These are phyloP conservation scores for Malassezia cuniculi DNA, from an alignment of 1,284 basidiomycete genomes.

Conservation along the genomic window DNA sequence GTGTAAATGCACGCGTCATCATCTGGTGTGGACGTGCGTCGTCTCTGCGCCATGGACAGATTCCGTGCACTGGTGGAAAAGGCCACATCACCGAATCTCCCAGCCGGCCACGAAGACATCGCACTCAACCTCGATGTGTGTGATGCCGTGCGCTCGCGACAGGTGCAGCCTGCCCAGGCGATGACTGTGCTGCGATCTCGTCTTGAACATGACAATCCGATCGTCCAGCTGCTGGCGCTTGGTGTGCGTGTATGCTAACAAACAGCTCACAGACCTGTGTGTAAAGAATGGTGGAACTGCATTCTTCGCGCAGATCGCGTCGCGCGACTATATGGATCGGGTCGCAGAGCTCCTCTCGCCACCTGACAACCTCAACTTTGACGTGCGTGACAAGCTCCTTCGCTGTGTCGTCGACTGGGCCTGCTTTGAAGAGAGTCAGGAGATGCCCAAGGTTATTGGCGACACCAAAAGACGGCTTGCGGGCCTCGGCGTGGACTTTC, in stretches of 20 bases:
- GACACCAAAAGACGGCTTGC: too few relatives aligned
- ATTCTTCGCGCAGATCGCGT: conserved; percentile 55
- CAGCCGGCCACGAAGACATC: conserved; percentile 64
- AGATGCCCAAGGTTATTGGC: too few relatives aligned
- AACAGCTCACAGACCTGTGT: conserved; percentile 66
- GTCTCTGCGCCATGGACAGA: conserved; percentile 34
- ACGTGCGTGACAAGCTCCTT: conserved; percentile 71
- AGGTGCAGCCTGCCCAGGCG: conserved; percentile 68
- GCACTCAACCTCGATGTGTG: conserved; percentile 88
- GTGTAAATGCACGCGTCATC: too few relatives aligned
- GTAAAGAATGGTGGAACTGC: conserved; percentile 96
- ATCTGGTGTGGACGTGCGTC: too few relatives aligned
- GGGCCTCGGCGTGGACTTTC: conserved; percentile 61
- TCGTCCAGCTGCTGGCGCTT: conserved; percentile 77
- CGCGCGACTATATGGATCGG: conserved; percentile 85
- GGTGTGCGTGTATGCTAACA: conserved; percentile 49
- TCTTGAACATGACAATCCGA: conserved; percentile 85
- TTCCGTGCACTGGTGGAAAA: conserved; percentile 53
- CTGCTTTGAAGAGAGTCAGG: conserved; percentile 71
- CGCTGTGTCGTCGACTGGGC: conserved; percentile 83
- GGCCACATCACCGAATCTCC: conserved; percentile 75
- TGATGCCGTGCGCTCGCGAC: conserved; percentile 82
- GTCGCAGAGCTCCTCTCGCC: conserved; percentile 67
- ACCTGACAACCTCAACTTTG: conserved; percentile 53
- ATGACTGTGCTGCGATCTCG: conserved; percentile 78